Evolutionary conservation across 202 grass and related monocot genomes (phyloP).

Genomic region (Sporobolus alterniflorus): DNA sequence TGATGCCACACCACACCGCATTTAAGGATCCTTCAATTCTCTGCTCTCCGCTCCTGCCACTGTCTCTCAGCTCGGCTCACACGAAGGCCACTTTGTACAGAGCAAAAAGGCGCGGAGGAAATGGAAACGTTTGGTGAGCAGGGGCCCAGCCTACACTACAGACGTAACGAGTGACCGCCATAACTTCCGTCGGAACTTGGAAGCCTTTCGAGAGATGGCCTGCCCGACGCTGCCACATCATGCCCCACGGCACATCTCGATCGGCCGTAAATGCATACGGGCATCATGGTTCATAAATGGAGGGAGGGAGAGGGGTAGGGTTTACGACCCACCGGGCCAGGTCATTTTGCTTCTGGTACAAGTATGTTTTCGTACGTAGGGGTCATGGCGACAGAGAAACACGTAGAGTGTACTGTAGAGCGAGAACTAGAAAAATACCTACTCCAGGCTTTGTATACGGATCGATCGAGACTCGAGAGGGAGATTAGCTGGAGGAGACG

Average conservation of each 20-base stretch:
- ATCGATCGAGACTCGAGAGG: not conserved
- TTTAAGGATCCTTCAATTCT: slow-evolving; percentile 82
- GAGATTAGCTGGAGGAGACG: not conserved
- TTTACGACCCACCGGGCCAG: not conserved
- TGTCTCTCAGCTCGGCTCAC: slow-evolving; percentile 45
- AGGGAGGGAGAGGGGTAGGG: not conserved
- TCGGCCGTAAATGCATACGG: slow-evolving; percentile 38
- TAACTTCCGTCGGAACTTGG: not conserved
- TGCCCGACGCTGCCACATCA: slow-evolving; percentile 20
- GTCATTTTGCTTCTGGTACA: slow-evolving; percentile 39
- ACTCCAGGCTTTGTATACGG: slow-evolving; percentile 8
- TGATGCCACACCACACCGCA: slow-evolving; percentile 73
- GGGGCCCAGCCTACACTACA: slow-evolving; percentile 11
- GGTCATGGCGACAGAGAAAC: not conserved
- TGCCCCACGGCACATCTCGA: slow-evolving; percentile 24
- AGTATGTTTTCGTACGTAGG: slow-evolving; percentile 11
- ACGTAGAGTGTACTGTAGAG: not conserved
- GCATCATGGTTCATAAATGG: slow-evolving; percentile 60
- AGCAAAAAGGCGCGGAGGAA: slow-evolving; percentile 28
- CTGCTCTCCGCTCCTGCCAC: slow-evolving; percentile 44
- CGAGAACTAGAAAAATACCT: not conserved
- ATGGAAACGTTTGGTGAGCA: slow-evolving; percentile 51
- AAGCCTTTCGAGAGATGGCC: slow-evolving; percentile 37
- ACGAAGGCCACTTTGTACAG: slow-evolving; percentile 37
- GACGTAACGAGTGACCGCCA: not conserved